These are phyloP conservation scores for Rubia peregrina DNA, from an alignment of 305 asterid genomes.

Conservation along the genomic window DNA sequence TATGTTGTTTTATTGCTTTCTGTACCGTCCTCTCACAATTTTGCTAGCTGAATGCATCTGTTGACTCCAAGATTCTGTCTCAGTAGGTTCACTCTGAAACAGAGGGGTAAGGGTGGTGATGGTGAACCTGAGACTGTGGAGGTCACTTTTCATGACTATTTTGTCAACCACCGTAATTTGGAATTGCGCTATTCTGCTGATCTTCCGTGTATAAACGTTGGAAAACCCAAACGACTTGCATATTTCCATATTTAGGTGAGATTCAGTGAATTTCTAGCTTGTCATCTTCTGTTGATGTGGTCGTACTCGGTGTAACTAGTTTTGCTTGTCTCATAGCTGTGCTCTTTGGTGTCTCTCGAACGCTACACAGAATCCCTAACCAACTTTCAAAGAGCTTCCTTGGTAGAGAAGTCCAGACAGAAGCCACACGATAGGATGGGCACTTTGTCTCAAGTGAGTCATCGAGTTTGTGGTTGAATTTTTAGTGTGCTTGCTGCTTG, in stretches of 20 bases:
- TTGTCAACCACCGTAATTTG: slow-evolving; percentile 44
- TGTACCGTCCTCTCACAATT: neutral
- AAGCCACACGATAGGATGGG: slow-evolving; percentile 78
- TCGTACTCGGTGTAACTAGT: neutral
- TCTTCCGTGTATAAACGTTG: slow-evolving; percentile 58
- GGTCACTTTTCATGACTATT: slow-evolving; percentile 57
- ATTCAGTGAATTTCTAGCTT: neutral
- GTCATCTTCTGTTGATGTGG: neutral
- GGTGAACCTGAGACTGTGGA: slow-evolving; percentile 30
- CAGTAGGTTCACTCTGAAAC: slow-evolving; percentile 41
- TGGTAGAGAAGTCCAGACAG: slow-evolving; percentile 78
- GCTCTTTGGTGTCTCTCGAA: slow-evolving; percentile 51
- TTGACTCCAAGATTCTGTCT: neutral
- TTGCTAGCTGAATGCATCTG: neutral
- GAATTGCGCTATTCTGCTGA: slow-evolving; percentile 45
- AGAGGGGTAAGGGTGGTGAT: slow-evolving; percentile 27
- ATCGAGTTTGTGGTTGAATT: neutral
- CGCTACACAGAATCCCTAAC: slow-evolving; percentile 69
- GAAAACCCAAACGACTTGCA: slow-evolving; percentile 41
- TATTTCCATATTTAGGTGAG: slow-evolving; percentile 59
- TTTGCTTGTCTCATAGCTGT: slow-evolving; percentile 14
- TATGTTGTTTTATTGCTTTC: neutral
- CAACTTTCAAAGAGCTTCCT: slow-evolving; percentile 54
- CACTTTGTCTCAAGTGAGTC: slow-evolving; percentile 45
- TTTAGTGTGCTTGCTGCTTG: neutral